Conservation (phyloP, 306 rosid genomes). For the Begonia masoniana region DNA sequence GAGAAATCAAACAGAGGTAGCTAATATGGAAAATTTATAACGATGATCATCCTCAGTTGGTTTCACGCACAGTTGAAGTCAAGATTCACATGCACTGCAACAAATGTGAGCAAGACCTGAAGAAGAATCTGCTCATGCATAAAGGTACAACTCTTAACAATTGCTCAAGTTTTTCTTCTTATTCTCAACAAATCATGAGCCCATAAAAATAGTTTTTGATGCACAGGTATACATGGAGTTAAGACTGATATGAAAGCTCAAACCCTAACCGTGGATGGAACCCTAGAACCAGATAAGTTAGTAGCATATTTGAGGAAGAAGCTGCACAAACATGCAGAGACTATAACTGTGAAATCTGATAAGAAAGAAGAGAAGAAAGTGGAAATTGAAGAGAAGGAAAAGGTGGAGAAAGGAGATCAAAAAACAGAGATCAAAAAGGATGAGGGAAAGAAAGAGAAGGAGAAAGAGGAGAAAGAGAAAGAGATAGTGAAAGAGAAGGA, state of each 20-base stretch:
- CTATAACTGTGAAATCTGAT: conserved; percentile 25
- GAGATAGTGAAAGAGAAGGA: neutral
- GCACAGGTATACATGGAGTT: conserved; percentile 39
- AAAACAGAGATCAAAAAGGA: too few species aligned
- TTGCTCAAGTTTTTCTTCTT: too few species aligned
- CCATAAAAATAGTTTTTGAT: too few species aligned
- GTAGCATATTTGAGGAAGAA: conserved; percentile 33
- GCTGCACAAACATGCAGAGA: conserved; percentile 52
- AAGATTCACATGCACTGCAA: conserved; percentile 74
- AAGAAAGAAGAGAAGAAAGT: conserved; percentile 23
- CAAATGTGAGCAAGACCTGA: conserved; percentile 71
- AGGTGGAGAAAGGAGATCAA: neutral
- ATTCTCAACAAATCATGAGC: too few species aligned
- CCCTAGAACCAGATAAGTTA: conserved; percentile 51
- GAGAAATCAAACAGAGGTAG: neutral
- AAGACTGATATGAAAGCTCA: conserved; percentile 54
- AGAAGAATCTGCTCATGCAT: conserved; percentile 36
- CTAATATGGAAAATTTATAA: neutral
- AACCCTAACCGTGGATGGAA: conserved; percentile 51
- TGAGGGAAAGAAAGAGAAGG: neutral
- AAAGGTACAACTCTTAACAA: conserved; percentile 26
- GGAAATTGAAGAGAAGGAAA: conserved; percentile 6
- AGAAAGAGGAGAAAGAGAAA: neutral
- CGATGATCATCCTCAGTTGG: conserved; percentile 22
- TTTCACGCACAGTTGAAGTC: conserved; percentile 33